Base-by-base conservation (phyloP, 1,284 basidiomycete genomes). In the Rhodotorula sp. region DNA sequence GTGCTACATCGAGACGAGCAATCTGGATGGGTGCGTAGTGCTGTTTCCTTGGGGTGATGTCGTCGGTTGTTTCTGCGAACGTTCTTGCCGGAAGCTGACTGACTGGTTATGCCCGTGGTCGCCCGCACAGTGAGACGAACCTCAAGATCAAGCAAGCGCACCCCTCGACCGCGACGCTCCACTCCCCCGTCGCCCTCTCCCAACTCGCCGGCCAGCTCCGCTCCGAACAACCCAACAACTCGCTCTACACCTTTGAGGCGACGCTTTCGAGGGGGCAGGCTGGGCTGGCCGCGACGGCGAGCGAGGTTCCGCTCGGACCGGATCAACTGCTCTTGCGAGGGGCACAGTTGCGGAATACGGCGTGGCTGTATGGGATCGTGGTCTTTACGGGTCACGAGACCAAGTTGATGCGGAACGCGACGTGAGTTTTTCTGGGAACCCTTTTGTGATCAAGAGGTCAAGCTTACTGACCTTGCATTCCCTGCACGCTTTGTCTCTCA, bases 331-430 rank as follows among this genome's bases (percentile, higher is more conserved):
- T 99, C 19, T 84, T 99, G 52, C 88, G 97, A 64, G 97, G 97
- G 2, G 94, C 97, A 26, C 97, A 99, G 81, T 82, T 99, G 73
- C 86, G 97, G 70, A 99, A 99, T 80, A 98, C 97, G 3, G 89
- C 90, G 14, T 99, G 97, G 97, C 87, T 90, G 47, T 99, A 97
- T 81, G 95, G 95, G 26, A 80, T 99, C 3, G 90, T 90, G 48
- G 91, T 98, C 45, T 98, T 95, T 78, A 97, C 93, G 0, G 97
- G 97, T 0, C 95, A 99, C 79, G 95, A 99, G 83, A 99, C 97
- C 45, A 99, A 99, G 82, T 83, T 99, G 58, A 95, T 99, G 93
- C 87, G 93, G 68, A 99, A 87, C 77, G 85, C 86, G 23, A 98
- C 95, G 91, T 93, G 79, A 83, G 90, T 85, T 5, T 2, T 49